Conservation (phyloP, 345 rosid genomes). For the Murraya paniculata region DNA sequence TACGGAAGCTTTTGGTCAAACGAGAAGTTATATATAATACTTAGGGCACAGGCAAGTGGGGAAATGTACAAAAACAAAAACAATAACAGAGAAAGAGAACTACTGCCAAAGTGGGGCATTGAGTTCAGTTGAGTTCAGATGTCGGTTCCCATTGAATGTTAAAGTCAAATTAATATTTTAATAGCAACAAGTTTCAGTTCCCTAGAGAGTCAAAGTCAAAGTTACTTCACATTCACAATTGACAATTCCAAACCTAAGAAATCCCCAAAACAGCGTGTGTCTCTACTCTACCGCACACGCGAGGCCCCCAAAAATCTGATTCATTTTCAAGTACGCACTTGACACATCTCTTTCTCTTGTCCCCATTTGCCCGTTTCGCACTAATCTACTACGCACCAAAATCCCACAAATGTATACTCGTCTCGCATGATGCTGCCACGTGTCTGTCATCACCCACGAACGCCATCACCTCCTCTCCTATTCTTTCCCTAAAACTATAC, state of each 20-base stretch:
- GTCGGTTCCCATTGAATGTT: not conserved
- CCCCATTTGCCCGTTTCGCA: constrained; percentile 4
- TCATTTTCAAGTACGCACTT: not conserved
- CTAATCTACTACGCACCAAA: constrained; percentile 51
- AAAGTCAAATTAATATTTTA: not conserved
- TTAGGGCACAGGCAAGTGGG: not conserved
- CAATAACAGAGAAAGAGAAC: not conserved
- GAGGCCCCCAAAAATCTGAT: no score
- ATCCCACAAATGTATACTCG: constrained; percentile 77
- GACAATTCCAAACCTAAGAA: no score
- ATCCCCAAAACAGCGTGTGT: constrained; percentile 29
- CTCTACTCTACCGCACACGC: not conserved
- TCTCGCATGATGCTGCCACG: constrained; percentile 63
- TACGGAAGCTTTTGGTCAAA: not conserved
- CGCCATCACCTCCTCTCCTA: constrained; percentile 55
- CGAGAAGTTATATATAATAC: not conserved
- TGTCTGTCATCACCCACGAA: constrained; percentile 66
- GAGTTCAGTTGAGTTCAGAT: not conserved
- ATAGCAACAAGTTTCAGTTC: not conserved
- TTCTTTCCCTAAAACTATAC: constrained; percentile 49
- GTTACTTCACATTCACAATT: not conserved
- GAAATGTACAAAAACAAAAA: not conserved
- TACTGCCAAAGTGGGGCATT: not conserved
- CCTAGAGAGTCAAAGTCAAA: constrained; percentile 1
- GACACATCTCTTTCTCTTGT: constrained; percentile 16